phyloP scores from a whole-genome alignment of 1,284 basidiomycete genomes.

The Termitomyces sp. region DNA sequence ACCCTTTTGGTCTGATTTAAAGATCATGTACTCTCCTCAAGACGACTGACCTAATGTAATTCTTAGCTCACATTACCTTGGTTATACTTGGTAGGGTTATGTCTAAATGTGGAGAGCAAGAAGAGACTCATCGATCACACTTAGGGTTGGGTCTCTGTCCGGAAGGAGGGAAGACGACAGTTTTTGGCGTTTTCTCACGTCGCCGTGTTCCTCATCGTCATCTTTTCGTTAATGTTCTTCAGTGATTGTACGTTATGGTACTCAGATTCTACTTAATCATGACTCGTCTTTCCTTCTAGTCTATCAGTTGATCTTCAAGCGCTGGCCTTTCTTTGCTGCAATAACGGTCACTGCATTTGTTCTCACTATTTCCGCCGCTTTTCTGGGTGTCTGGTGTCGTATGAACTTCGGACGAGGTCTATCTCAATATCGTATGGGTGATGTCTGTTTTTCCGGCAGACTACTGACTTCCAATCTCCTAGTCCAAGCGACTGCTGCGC shows the following conservation, averaged over 20 bases:
- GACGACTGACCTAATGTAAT: background rate
- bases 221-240: conserved; percentile 40
- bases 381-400: conserved; percentile 41
- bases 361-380: conserved; percentile 34
- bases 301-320: conserved; percentile 42
- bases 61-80: conserved; percentile 42
- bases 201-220: conserved; percentile 34
- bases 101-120: background rate
- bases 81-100: conserved; percentile 34
- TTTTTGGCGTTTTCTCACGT: conserved; percentile 40
- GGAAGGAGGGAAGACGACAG: conserved; percentile 36
- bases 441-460: background rate
- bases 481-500: conserved; percentile 36
- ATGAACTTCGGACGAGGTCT: conserved; percentile 49
- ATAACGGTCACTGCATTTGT: conserved; percentile 37
- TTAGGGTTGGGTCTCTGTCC: conserved; percentile 47
- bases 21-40: background rate
- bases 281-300: conserved; percentile 21
- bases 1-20: conserved; percentile 34
- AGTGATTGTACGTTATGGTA: conserved; percentile 30
- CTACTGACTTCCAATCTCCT: background rate
- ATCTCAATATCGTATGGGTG: conserved; percentile 37
- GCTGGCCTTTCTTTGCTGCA: conserved; percentile 48
- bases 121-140: background rate
- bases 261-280: background rate